These are phyloP conservation scores for Suillus alpinus DNA, from an alignment of 768 basidiomycete genomes.

Conservation along the genomic window DNA sequence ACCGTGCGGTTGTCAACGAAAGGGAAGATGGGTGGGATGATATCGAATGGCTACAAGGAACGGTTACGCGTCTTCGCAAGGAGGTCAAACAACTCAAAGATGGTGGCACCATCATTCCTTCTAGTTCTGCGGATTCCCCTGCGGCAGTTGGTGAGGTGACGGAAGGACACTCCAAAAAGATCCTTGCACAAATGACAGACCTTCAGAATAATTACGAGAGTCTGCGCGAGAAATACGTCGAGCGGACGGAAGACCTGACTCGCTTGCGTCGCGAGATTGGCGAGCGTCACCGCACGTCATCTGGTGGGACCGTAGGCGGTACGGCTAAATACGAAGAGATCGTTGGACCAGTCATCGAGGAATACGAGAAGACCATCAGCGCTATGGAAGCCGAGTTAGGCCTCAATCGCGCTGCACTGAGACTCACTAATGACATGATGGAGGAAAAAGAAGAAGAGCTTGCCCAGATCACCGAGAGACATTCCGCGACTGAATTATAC, in stretches of 20 bases:
- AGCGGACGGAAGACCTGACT: constrained; percentile 86
- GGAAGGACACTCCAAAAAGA: constrained; percentile 71
- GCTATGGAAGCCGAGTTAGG: constrained; percentile 92
- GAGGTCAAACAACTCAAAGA: constrained; percentile 83
- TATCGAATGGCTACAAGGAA: constrained; percentile 91
- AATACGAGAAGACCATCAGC: constrained; percentile 96
- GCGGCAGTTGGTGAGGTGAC: constrained; percentile 30
- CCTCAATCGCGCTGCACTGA: constrained; percentile 80
- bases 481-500: constrained; percentile 79
- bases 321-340: constrained; percentile 86
- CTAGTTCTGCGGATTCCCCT: constrained; percentile 29
- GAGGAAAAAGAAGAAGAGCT: constrained; percentile 89
- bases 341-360: constrained; percentile 96
- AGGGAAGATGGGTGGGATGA: constrained; percentile 99
- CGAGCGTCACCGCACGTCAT: constrained; percentile 61
- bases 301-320: constrained; percentile 59
- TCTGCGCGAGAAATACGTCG: constrained; percentile 78
- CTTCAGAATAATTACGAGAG: constrained; percentile 85
- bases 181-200: constrained; percentile 77
- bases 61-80: constrained; percentile 79
- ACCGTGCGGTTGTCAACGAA: constrained; percentile 87
- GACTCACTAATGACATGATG: constrained; percentile 89
- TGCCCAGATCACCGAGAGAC: constrained; percentile 59
- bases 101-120: constrained; percentile 38
- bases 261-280: constrained; percentile 76